Base-by-base conservation (phyloP, 768 basidiomycete genomes). In the Podaxis sp. region DNA sequence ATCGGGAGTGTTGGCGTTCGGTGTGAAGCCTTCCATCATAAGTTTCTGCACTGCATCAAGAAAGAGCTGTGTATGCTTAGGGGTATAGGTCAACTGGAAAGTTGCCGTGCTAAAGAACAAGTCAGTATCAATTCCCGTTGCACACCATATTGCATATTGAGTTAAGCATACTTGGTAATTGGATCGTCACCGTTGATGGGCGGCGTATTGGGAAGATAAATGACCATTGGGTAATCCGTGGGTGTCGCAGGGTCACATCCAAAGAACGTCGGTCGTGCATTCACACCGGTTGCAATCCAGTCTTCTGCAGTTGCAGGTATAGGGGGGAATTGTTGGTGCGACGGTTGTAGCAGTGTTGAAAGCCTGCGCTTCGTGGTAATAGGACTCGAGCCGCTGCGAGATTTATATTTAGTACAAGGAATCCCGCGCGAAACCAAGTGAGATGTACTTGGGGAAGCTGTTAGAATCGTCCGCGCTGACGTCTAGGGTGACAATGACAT, bases 181-280 rank as follows among this genome's bases (percentile, higher is more conserved):
- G 90, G 88, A 59, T 81, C 70, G 61, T 78, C 80, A 24, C 87
- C 88, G 59, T 78, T 79, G 19, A 86, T 66, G 2, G 88, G 88
- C n/a, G 91, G 89, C 33, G 89, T 80, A 70, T 89, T 91, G 5
- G 93, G 92, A 6, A 93, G 76, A 68, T 90, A 92, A 47, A 93
- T 81, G 43, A 93, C 73, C 19, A 93, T 66, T 0, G 91, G 91
- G 64, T 80, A 89, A 61, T 84, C 82, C 1, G 83, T 73, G 13
- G 86, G 80, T 3, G 27, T 71, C 51, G 80, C 70, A 2, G 86
- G 82, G 67, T 88, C 75, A 69, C 92, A 93, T 2, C 92, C 93
- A 74, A 92, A 93, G 76, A 94, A 92, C 0, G 89, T 89, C 2
- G 90, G 84, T 27, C 87, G 83, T 50, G 74, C 75, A 68, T 87